phyloP scores from a whole-genome alignment of 768 basidiomycete species.

The Tubosaeta sp. region DNA sequence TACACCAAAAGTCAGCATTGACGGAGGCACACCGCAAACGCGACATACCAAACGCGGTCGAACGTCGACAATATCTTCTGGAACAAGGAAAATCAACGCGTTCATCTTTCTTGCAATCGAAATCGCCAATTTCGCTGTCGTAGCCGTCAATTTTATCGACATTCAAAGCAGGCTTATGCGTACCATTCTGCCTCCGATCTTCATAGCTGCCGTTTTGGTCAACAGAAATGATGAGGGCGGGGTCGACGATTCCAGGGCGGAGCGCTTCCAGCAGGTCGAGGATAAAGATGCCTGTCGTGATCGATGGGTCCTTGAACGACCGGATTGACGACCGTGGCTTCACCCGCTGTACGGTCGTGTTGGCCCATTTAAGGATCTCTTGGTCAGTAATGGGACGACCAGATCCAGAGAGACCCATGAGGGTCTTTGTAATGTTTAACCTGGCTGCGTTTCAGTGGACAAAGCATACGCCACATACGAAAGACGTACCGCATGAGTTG shows the following conservation, averaged over 20 bases:
- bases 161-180: constrained; percentile 17
- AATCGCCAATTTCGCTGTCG: constrained; percentile 88
- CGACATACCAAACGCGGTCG: constrained; percentile 71
- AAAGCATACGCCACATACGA: no score
- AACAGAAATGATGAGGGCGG: constrained; percentile 66
- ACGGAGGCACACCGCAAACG: not conserved
- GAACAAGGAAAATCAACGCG: constrained; percentile 92
- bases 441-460: constrained; percentile 30
- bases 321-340: constrained; percentile 66
- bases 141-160: not conserved
- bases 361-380: constrained; percentile 97
- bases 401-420: constrained; percentile 62
- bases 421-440: constrained; percentile 87
- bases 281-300: constrained; percentile 90
- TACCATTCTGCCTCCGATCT: constrained; percentile 89
- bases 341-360: constrained; percentile 74
- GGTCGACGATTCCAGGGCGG: constrained; percentile 93
- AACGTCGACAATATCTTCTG: constrained; percentile 95
- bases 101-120: constrained; percentile 98
- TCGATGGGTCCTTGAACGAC: constrained; percentile 90
- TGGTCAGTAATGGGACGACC: constrained; percentile 86
- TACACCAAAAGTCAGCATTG: not conserved
- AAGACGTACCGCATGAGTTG: constrained; percentile 81
- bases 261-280: constrained; percentile 89
- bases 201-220: constrained; percentile 67